A percentile compares a stretch with the other conserved stretches of the same genome.
Conservation (phyloP, 495 filamentous ascomycete genomes). For the Aspergillus mulundensis region DNA sequence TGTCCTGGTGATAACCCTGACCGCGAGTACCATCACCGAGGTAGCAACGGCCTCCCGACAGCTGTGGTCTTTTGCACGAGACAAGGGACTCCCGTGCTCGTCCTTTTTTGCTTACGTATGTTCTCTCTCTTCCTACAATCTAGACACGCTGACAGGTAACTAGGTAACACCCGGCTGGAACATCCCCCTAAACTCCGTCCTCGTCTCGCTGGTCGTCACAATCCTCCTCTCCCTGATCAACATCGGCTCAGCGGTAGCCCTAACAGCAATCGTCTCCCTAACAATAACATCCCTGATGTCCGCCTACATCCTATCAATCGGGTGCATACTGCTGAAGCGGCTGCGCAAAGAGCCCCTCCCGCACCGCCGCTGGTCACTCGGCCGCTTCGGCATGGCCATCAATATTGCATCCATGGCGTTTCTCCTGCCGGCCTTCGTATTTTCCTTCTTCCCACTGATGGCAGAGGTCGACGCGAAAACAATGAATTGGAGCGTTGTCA, state of each 20-base stretch:
- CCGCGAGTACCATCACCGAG: conserved; percentile 48
- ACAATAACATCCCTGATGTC: conserved; percentile 37
- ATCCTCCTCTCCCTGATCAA: conserved; percentile 51
- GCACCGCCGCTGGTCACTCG: conserved; percentile 46
- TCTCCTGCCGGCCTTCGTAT: conserved; percentile 46
- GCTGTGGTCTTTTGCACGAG: conserved; percentile 55
- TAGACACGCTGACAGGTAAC: neutral
- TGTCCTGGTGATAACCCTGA: conserved; percentile 47
- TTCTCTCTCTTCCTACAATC: neutral
- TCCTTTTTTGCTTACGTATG: conserved; percentile 46
- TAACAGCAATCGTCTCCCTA: conserved; percentile 47
- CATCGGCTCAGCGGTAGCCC: conserved; percentile 46
- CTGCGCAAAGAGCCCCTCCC: conserved; percentile 38
- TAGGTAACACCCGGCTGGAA: conserved; percentile 48
- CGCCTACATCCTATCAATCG: conserved; percentile 50
- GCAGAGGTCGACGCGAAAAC: conserved; percentile 35
- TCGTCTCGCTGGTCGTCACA: conserved; percentile 40
- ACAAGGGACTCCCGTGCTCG: conserved; percentile 54
- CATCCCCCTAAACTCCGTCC: conserved; percentile 51
- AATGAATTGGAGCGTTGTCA: conserved; percentile 50
- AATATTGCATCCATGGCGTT: conserved; percentile 42
- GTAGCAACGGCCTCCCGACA: conserved; percentile 56
- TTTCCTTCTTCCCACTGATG: conserved; percentile 49
- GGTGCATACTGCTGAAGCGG: conserved; percentile 45
- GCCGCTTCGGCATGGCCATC: conserved; percentile 42